A percentile compares a stretch with the other conserved stretches of the same genome.
Conservation (phyloP, 2,329 filamentous ascomycete species). For the Pleurostoma richardsiae region DNA sequence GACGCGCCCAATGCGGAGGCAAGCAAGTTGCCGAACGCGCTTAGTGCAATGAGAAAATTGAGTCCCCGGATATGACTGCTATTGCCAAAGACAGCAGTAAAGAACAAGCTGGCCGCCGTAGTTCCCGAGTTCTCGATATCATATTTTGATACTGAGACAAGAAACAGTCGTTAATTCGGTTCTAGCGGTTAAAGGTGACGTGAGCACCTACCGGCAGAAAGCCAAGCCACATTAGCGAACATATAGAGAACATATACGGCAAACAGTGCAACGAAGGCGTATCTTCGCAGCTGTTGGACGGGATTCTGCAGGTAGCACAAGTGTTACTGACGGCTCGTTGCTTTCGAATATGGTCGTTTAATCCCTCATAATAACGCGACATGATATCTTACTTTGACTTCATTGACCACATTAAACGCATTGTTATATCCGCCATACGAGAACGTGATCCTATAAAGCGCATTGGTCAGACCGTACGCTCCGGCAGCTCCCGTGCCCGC, state of each 20-base stretch:
- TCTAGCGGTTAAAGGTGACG: neutral
- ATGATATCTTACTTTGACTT: constrained; percentile 33
- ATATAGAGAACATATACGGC: constrained; percentile 50
- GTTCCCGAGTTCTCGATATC: constrained; percentile 44
- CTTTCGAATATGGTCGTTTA: too few relatives aligned
- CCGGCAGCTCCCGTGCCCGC: constrained; percentile 32
- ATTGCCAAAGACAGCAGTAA: constrained; percentile 50
- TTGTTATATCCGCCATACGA: constrained; percentile 54
- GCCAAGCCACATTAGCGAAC: constrained; percentile 55
- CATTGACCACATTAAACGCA: constrained; percentile 56
- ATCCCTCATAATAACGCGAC: too few relatives aligned
- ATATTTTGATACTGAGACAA: constrained; percentile 36
- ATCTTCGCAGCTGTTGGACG: constrained; percentile 46
- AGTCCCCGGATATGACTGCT: constrained; percentile 39
- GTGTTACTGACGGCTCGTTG: too few relatives aligned
- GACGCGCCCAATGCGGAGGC: constrained; percentile 51
- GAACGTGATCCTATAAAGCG: constrained; percentile 54
- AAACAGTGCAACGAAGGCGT: constrained; percentile 41
- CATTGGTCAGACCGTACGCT: constrained; percentile 46
- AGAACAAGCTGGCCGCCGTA: constrained; percentile 53
- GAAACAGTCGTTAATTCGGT: neutral
- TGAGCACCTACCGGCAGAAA: constrained; percentile 32
- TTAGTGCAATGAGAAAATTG: constrained; percentile 52
- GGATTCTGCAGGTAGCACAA: constrained; percentile 38
- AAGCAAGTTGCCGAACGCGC: constrained; percentile 53